Conservation (phyloP, 164 flowering plant species). For the Saururus chinensis region DNA sequence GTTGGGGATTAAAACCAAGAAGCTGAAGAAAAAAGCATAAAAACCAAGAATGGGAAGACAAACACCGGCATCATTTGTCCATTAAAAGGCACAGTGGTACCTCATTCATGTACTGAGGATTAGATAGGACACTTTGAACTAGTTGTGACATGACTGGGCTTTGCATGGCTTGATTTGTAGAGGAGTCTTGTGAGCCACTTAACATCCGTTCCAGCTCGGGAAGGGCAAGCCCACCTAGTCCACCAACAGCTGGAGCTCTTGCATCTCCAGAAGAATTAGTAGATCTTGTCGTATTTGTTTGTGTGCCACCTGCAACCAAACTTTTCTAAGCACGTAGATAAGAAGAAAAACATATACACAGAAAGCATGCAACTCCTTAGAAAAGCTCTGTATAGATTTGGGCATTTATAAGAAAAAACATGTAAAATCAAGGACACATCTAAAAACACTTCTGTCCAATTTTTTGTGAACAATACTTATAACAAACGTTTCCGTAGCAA, state of each 20-base stretch:
- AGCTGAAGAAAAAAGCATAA: constrained; percentile 19
- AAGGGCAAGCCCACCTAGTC: constrained; percentile 56
- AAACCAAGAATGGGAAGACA: background rate
- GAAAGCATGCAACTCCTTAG: background rate
- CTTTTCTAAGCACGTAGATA: background rate
- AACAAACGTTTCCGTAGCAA: too few relatives aligned
- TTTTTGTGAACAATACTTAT: too few relatives aligned
- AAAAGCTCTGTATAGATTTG: background rate
- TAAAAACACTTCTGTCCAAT: too few relatives aligned
- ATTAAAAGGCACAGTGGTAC: constrained; percentile 10
- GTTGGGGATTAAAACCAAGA: constrained; percentile 35
- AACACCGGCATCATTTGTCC: too few relatives aligned
- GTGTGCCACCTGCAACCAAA: constrained; percentile 35
- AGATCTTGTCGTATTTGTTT: constrained; percentile 45
- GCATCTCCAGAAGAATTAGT: constrained; percentile 39
- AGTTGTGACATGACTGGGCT: constrained; percentile 85
- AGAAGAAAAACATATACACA: background rate
- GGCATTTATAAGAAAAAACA: too few relatives aligned
- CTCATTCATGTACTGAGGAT: constrained; percentile 63
- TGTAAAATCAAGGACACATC: too few relatives aligned
- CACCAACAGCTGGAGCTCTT: constrained; percentile 44
- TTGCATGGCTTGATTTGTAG: constrained; percentile 68
- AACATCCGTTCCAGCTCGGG: constrained; percentile 54
- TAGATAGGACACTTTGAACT: constrained; percentile 62
- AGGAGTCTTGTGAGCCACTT: constrained; percentile 47